Base-by-base conservation (phyloP, 805 yeast genomes). In the Lipomyces anomalus region DNA sequence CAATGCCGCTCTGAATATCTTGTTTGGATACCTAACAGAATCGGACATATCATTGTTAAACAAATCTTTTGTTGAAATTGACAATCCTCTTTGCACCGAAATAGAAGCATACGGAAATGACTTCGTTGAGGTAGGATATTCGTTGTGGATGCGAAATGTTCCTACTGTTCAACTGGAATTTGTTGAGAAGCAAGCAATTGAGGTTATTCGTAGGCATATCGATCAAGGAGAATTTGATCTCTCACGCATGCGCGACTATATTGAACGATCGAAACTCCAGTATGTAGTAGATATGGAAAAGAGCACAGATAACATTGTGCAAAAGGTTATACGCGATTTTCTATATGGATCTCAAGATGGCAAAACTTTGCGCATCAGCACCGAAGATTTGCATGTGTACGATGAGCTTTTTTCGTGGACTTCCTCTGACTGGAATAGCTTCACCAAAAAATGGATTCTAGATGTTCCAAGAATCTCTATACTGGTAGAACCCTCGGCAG, bases 61-160 rank as follows among this genome's bases (percentile, higher is more conserved):
- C 52, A 78, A 77, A 57, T 64, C 74, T 47, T 70, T 92, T 50
- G 85, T 89, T 20, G 97, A 90, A 59, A 75, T 84, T 39, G 85
- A 79, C 22, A 78, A 84, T 39, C 96, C 97, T 1, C 65, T 79
- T 42, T 90, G 96, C 1, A 80, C 86, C 11, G 79, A 79, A 24
- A 70, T 83, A 3, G 79, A 74, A 23, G 80, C 72, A 54, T 77
- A 79, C 58, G 81, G 90, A 1, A 94, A 86, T 53, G 90, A 85
- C 59, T 89, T 74, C 60, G 63, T 34, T 13, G 22, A 23, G 24
- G 20, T 21, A 7, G 30, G 30, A 3, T 17, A 32, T 17, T 21
- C 21, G 20, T 22, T 35, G 22, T 26, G 30, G 32, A 63, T 85
- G 13, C 72, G 73, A 38, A 90, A 94, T 46, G 92, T 90, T 6